Percentiles rank a stretch among this genome's conserved stretches.
These are phyloP conservation scores for Aspergillus pseudonomiae DNA, from an alignment of 2,329 filamentous ascomycete genomes.

Conservation along the genomic window DNA sequence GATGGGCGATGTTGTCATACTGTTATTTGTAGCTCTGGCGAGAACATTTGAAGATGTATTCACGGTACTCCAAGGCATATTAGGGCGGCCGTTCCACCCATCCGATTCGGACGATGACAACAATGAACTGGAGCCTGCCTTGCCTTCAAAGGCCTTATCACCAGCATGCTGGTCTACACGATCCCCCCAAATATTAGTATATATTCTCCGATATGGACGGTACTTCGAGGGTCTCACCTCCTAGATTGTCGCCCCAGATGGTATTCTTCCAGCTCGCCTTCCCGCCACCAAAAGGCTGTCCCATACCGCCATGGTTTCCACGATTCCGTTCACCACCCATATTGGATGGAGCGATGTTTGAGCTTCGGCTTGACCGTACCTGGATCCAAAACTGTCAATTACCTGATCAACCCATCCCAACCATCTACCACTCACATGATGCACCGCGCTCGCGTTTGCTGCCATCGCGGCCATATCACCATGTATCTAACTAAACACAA, in stretches of 20 bases:
- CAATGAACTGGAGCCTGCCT: constrained; percentile 71
- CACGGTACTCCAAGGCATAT: constrained; percentile 61
- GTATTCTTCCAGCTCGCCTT: constrained; percentile 50
- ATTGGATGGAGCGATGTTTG: constrained; percentile 43
- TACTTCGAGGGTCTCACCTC: constrained; percentile 35
- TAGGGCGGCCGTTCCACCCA: constrained; percentile 58
- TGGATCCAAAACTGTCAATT: constrained; percentile 19
- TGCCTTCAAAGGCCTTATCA: constrained; percentile 50
- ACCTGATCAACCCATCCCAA: background rate
- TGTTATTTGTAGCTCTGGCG: constrained; percentile 48
- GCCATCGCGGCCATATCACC: constrained; percentile 41
- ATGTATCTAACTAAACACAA: constrained; percentile 16
- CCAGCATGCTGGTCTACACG: constrained; percentile 31
- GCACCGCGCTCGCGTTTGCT: constrained; percentile 38
- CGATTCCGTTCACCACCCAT: constrained; percentile 40
- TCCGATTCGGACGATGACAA: constrained; percentile 71
- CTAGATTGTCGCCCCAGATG: constrained; percentile 58
- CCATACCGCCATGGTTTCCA: constrained; percentile 43
- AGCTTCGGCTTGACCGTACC: constrained; percentile 40
- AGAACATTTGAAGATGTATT: constrained; percentile 51
- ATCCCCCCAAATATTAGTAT: background rate
- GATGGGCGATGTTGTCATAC: constrained; percentile 61
- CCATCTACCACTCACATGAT: constrained; percentile 38
- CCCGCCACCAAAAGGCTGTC: constrained; percentile 48
- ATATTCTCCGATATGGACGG: background rate